Conservation (phyloP, 495 filamentous ascomycete species). For the Lophium mytilinum region DNA sequence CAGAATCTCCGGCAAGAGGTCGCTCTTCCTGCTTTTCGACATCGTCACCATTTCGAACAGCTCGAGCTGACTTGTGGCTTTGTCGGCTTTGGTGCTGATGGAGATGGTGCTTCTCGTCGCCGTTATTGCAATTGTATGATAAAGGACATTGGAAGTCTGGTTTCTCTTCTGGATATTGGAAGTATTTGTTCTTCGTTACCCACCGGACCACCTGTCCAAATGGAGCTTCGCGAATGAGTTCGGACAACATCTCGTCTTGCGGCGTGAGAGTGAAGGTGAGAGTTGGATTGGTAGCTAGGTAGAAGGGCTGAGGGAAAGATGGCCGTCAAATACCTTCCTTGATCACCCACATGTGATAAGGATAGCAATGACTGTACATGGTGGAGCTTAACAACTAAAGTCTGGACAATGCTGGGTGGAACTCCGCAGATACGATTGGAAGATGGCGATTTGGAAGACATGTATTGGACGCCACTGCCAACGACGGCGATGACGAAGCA, state of each 20-base stretch:
- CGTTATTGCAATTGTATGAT: background rate
- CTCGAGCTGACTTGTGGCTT: background rate
- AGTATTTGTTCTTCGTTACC: slow-evolving; percentile 7
- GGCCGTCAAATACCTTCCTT: no score
- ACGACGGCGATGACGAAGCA: no score
- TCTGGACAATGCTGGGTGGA: no score
- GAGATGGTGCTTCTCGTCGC: slow-evolving; percentile 1
- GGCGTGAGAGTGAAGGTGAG: no score
- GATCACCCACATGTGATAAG: no score
- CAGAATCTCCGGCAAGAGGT: background rate
- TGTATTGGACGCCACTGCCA: no score
- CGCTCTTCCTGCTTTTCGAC: background rate
- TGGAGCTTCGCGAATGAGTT: slow-evolving; percentile 15
- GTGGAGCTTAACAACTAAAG: no score
- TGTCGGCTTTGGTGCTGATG: background rate
- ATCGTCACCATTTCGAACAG: background rate
- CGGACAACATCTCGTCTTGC: background rate
- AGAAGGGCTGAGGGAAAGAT: no score
- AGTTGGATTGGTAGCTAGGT: no score
- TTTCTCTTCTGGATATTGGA: slow-evolving; percentile 22
- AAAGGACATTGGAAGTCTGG: slow-evolving; percentile 12
- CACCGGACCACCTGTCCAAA: slow-evolving; percentile 19
- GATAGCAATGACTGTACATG: no score
- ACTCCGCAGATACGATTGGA: no score
- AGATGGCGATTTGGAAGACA: no score